Percentiles rank a stretch among this genome's conserved stretches.
These are phyloP conservation scores for Senecio squalidus DNA, from an alignment of 140 eudicot species.

Conservation along the genomic window DNA sequence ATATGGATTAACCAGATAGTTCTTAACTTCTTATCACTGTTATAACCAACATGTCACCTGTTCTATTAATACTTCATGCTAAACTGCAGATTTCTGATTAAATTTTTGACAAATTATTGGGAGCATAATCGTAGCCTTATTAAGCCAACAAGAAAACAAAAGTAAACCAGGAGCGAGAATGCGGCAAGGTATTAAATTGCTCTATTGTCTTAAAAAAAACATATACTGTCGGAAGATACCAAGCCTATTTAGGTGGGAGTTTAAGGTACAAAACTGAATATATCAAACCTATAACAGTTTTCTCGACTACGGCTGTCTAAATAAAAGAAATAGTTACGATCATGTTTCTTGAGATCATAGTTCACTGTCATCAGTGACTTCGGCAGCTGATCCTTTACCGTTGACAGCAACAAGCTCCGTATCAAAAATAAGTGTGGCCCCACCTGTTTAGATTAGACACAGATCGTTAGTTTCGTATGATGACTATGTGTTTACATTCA, in stretches of 20 bases:
- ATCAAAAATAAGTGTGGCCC: conserved; percentile 92
- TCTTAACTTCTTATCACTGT: too few species aligned
- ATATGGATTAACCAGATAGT: too few species aligned
- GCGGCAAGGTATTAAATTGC: neutral
- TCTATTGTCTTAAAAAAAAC: neutral
- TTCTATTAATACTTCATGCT: too few species aligned
- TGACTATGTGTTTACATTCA: neutral
- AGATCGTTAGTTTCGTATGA: neutral
- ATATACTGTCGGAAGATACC: neutral
- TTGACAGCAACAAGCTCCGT: conserved; percentile 91
- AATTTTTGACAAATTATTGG: too few species aligned
- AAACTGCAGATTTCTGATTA: too few species aligned
- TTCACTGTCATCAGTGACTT: conserved; percentile 38
- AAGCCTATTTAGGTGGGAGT: neutral
- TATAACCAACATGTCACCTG: too few species aligned
- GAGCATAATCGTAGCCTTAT: neutral
- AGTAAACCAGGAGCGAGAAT: neutral
- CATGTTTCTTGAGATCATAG: conserved; percentile 34
- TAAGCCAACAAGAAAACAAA: neutral
- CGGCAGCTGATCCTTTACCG: conserved; percentile 55
- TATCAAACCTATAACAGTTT: conserved; percentile 18
- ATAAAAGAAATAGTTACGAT: conserved; percentile 2
- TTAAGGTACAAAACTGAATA: conserved; percentile 27
- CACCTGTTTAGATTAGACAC: conserved; percentile 40
- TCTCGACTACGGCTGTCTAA: conserved; percentile 9